Evolutionary conservation across 1,139 yeast genomes (phyloP), one percentile per base, ranked within the genome.

Genomic region (Suhomyces panamericanus): DNA sequence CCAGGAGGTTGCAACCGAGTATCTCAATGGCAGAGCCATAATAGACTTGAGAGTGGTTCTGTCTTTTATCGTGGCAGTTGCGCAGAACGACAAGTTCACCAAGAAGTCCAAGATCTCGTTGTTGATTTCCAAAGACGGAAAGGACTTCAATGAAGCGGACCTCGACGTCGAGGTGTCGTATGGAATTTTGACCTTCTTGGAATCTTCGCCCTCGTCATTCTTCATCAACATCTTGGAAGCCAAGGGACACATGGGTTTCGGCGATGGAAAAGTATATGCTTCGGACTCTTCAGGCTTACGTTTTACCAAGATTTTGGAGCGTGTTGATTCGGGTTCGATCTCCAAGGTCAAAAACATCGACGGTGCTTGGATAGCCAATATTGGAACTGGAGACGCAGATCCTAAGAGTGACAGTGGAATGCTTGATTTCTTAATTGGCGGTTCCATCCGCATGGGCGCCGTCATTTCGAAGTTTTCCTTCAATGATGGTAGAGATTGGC

Each of bases 401-500:
- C 24, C 24, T 20, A 20, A 20, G 7, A 45, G 50, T n/a, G 58
- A 53, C 5, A 56, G 60, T 35, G 48, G 64, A 0, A 46, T 65
- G 5, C 50, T 67, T 29, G 73, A 69, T 49, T 38, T 55, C 26
- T 42, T 57, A n/a, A 56, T 64, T 31, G 70, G 70, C 17, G 69
- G 67, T 9, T 58, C 58, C 1, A 28, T 38, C 29, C 42, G 47
- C 24, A 55, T 49, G 34, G 55, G 60, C 34, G 38, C 60, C 13
- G 24, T 20, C 24, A 49, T 52, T 15, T 53, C 70, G 14, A 50
- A 56, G 52, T 77, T 83, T 39, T 73, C 90, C 0, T 74, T 78
- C 51, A 83, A 87, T 57, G 84, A 83, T 57, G 95, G 95, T 20
- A 62, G 67, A 40, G 70, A 79, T 14, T 87, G 95, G 95, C 52